Base-by-base conservation (phyloP, 2,329 filamentous ascomycete genomes). In the Cladosporium cucumerinum region DNA sequence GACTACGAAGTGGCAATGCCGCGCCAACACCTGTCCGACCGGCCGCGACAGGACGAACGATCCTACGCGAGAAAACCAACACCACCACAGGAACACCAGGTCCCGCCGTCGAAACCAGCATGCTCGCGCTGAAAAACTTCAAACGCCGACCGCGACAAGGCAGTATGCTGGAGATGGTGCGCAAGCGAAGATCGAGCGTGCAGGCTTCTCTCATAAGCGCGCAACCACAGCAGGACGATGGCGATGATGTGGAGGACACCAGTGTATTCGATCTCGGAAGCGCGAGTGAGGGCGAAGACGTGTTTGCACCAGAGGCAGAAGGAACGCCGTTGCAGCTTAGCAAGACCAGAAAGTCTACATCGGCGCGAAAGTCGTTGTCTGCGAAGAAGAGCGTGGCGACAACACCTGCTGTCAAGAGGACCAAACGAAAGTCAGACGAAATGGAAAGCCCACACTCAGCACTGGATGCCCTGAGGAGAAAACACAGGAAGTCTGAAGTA, bases 261-360 rank as follows among this genome's bases (percentile, higher is more conserved):
- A 74, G 68, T 59, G 64, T 69, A 28, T 74, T 70, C 57, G 72
- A 73, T 59, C 66, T 75, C 18, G 73, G 69, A 14, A 46, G 70
- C 18, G 67, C 67, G 34, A 64, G 54, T 18, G 60, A 62, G 25
- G 59, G 49, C n/a, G 72, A 73, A 8, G 72, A 72, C n/a, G 75
- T 79, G 69, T 89, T 86, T 72, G 82, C 80, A 60, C 88, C 83
- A 0, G 87, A 90, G 64, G 87, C 86, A 30, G 87, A 90, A 77
- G 89, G 87, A 18, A 91, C 89, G 7, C 88, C 89, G 3, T 72
- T 89, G 28, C 84, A 86, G 65, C 76, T 82, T 23, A 57, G 69
- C 30, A 81, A 80, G 70, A 74, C 36, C 3, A 79, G 78, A 66
- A 43, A 25, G 36, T 48, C 51, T 23, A n/a, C 26, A 23, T 57